Evolutionary conservation across 768 basidiomycete genomes (phyloP), one percentile per base, ranked within the genome.

Genomic region (Saitozyma podzolica): DNA sequence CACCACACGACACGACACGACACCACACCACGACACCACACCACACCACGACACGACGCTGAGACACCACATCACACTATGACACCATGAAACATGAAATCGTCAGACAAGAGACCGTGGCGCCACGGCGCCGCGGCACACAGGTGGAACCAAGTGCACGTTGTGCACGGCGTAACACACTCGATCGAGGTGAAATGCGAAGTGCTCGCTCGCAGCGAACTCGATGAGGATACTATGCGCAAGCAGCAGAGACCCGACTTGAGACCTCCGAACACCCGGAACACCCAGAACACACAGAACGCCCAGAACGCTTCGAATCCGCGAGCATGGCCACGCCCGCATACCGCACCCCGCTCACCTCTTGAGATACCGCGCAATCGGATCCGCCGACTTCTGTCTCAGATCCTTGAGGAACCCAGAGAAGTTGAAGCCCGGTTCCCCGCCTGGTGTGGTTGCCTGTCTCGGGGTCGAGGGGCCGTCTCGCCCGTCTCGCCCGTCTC

Each of bases 371-470:
- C 92, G 92, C 39, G 91, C 91, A 19, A 98, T 89, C 7, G 93
- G 90, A 59, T 99, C 96, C 1, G 95, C 92, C 54, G 85, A 82
- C 72, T 87, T 88, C 48, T 84, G 80, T 81, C 95, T 90, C 86
- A 99, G 92, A 80, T 99, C 93, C 78, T 94, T 92, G 66, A 98
- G 80, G 79, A 99, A 99, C 53, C 84, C 87, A 75, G 95, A 92
- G 76, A 97, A 98, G 80, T 98, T 95, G 69, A 97, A 98, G 49
- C 61, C 41, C 6, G 69, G 62, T 52, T 75, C 73, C 13, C 17
- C 50, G 29, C 29, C 29, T 29, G 29, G 29, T 29, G 29, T 29
- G 29, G 2, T 29, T 29, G 29, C 29, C 29, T 29, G 29, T 29
- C 29, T 29, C 29, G 29, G 29, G 29, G 29, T 29, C 29, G 29